Percentiles rank a stretch among this genome's conserved stretches.
phyloP scores from a whole-genome alignment of 345 rosid genomes.

The Citrus trifoliata region DNA sequence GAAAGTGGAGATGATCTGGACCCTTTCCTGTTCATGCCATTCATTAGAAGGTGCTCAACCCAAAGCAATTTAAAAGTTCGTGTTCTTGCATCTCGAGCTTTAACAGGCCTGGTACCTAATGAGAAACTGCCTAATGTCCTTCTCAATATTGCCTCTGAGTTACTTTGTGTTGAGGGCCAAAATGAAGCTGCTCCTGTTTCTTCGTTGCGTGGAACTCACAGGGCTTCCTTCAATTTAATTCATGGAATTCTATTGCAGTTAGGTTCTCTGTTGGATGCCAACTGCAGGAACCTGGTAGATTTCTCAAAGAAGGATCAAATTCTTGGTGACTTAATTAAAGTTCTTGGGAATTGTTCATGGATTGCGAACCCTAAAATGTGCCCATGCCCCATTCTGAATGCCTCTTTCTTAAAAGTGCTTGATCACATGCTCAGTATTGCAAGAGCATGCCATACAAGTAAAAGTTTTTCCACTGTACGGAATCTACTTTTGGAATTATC shows the following conservation, averaged over 20 bases:
- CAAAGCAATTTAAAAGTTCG: slow-evolving; percentile 86
- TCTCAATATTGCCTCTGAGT: slow-evolving; percentile 60
- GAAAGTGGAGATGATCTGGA: slow-evolving; percentile 89
- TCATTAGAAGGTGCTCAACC: slow-evolving; percentile 86
- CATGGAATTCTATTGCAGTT: slow-evolving; percentile 88
- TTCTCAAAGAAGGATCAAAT: slow-evolving; percentile 72
- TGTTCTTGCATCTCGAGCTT: slow-evolving; percentile 88
- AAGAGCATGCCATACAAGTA: slow-evolving; percentile 35
- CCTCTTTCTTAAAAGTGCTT: slow-evolving; percentile 69
- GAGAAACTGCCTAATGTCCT: slow-evolving; percentile 71
- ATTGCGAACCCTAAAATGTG: slow-evolving; percentile 69
- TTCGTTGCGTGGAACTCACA: slow-evolving; percentile 16
- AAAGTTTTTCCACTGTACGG: slow-evolving; percentile 35
- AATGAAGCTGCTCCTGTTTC: slow-evolving; percentile 16
- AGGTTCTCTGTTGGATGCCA: slow-evolving; percentile 68
- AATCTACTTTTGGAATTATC: slow-evolving; percentile 65
- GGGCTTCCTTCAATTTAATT: slow-evolving; percentile 55
- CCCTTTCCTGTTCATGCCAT: slow-evolving; percentile 89
- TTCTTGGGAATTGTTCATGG: slow-evolving; percentile 62
- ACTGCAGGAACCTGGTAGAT: slow-evolving; percentile 80
- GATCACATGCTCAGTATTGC: slow-evolving; percentile 81
- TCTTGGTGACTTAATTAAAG: slow-evolving; percentile 53
- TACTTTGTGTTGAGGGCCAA: slow-evolving; percentile 36
- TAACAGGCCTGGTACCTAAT: slow-evolving; percentile 85
- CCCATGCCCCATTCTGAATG: slow-evolving; percentile 76